Evolutionary conservation across 306 rosid genomes (phyloP).

Genomic region (Argentina anserina): DNA sequence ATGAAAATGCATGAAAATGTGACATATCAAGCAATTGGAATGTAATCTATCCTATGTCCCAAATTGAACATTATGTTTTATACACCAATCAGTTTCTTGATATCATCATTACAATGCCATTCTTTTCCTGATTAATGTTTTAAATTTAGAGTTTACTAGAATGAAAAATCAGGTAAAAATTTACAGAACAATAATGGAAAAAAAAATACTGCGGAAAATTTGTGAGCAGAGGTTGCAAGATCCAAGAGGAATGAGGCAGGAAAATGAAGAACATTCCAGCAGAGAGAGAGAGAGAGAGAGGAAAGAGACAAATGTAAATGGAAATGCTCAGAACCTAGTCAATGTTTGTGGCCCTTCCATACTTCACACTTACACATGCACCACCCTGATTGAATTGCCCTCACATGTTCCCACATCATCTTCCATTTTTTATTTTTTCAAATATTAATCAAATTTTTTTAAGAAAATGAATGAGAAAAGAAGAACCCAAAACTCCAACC

Average conservation of each 20-base stretch:
- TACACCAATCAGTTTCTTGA: too few relatives aligned
- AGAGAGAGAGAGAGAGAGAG: constrained; percentile 23
- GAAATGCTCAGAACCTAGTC: constrained; percentile 37
- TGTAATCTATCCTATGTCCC: too few relatives aligned
- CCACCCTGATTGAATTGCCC: constrained; percentile 42
- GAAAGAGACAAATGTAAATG: constrained; percentile 14
- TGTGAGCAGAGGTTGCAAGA: constrained; percentile 1
- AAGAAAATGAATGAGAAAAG: neutral
- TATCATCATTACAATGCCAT: too few relatives aligned
- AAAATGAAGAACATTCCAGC: constrained; percentile 55
- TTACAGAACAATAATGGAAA: neutral
- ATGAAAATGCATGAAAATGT: too few relatives aligned
- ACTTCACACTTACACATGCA: constrained; percentile 44
- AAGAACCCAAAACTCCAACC: neutral
- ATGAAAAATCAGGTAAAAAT: neutral
- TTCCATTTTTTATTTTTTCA: neutral
- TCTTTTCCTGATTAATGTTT: neutral
- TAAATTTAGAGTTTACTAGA: neutral
- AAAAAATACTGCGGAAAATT: neutral
- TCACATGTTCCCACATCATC: constrained; percentile 54
- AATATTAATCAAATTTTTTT: neutral
- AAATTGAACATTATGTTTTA: too few relatives aligned
- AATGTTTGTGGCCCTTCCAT: constrained; percentile 21
- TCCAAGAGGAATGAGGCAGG: neutral
- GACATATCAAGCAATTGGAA: too few relatives aligned